Conservation (phyloP, 495 filamentous ascomycete species). For the Aspergillus indologenus region DNA sequence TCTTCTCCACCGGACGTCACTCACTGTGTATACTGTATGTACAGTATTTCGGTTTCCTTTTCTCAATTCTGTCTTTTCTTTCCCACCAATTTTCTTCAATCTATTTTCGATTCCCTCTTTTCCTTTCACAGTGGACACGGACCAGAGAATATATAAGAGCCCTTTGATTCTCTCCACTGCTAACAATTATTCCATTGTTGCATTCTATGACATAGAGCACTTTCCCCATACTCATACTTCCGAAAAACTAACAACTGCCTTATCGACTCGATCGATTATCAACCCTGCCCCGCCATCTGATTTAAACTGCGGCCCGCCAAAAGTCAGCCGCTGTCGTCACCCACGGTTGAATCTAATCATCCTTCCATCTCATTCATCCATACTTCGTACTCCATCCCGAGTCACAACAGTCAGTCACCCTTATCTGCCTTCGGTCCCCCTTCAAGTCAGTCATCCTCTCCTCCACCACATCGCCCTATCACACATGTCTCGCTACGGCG, state of each 20-base stretch:
- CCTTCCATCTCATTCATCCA: background rate
- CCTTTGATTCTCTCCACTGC: background rate
- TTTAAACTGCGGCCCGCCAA: conserved; percentile 14
- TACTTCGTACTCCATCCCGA: background rate
- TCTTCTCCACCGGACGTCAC: background rate
- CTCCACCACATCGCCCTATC: background rate
- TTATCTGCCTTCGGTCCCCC: conserved; percentile 13
- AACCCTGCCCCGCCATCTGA: conserved; percentile 11
- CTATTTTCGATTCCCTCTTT: no score
- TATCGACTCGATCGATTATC: conserved; percentile 4
- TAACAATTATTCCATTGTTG: background rate
- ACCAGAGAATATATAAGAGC: background rate
- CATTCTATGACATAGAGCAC: background rate
- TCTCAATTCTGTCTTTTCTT: background rate
- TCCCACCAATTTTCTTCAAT: background rate
- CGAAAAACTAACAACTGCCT: background rate
- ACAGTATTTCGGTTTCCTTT: background rate
- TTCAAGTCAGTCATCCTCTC: conserved; percentile 11
- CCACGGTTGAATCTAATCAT: conserved; percentile 23
- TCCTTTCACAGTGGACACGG: background rate
- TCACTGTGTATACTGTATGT: background rate
- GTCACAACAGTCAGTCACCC: conserved; percentile 6
- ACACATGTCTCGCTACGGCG: conserved; percentile 48
- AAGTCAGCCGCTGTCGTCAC: conserved; percentile 30
- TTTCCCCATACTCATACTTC: background rate